Evolutionary conservation across 257 asterid species (phyloP).

Genomic region (Solanum pimpinellifolium): DNA sequence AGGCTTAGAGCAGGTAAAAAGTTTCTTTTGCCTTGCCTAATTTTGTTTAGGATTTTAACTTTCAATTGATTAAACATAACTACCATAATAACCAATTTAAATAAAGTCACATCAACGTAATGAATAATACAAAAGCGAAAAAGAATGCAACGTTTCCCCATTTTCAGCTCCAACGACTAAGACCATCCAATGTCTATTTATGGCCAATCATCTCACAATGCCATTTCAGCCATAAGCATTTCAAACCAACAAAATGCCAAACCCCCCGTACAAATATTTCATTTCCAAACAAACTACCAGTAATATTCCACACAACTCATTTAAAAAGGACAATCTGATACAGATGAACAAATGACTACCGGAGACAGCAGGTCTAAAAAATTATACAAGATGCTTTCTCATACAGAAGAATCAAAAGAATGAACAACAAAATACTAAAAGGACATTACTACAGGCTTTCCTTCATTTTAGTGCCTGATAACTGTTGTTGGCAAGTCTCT

Average conservation of each 20-base stretch:
- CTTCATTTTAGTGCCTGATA: slow-evolving; percentile 4
- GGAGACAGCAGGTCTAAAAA: background rate
- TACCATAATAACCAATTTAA: background rate
- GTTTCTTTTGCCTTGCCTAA: background rate
- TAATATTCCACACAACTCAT: background rate
- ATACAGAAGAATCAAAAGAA: background rate
- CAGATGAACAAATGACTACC: background rate
- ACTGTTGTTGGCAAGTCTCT: background rate
- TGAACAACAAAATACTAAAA: background rate
- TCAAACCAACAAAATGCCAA: background rate
- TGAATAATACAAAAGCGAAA: background rate
- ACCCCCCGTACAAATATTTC: background rate
- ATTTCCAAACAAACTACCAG: background rate
- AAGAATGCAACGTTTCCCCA: background rate
- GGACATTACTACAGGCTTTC: slow-evolving; percentile 1
- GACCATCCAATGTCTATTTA: background rate
- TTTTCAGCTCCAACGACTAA: background rate
- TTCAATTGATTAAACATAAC: background rate
- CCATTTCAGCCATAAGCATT: background rate
- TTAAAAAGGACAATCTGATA: background rate
- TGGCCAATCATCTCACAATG: background rate
- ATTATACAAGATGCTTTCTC: background rate
- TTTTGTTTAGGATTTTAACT: no score
- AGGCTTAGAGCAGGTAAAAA: no score
- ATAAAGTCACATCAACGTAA: background rate